These are phyloP conservation scores for Coprinopsis strossmayeri DNA, from an alignment of 768 basidiomycete species.

Conservation along the genomic window DNA sequence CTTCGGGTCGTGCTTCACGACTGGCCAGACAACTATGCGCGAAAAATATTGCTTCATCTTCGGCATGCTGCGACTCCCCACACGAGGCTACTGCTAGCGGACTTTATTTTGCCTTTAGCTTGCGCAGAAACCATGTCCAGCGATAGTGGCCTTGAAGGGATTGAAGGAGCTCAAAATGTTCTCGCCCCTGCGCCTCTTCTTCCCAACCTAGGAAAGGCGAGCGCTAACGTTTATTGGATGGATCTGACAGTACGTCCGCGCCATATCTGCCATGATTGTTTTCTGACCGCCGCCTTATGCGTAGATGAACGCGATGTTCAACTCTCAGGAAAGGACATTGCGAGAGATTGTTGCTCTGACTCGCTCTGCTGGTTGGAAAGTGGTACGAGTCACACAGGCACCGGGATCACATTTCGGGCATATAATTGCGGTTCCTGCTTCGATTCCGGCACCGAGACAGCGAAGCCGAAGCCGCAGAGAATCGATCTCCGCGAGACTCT, in stretches of 20 bases:
- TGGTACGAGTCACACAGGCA: constrained; percentile 33
- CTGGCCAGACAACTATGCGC: constrained; percentile 45
- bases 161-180: constrained; percentile 12
- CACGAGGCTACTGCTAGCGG: constrained; percentile 36
- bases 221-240: constrained; percentile 27
- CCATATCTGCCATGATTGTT: background rate
- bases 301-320: constrained; percentile 35
- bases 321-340: constrained; percentile 32
- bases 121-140: constrained; percentile 22
- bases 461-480: background rate
- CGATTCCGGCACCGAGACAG: background rate
- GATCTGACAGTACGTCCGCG: constrained; percentile 27
- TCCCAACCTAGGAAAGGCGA: constrained; percentile 31
- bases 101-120: constrained; percentile 31
- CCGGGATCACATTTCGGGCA: constrained; percentile 66
- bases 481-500: background rate
- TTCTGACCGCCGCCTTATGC: background rate
- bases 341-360: constrained; percentile 24
- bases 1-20: constrained; percentile 57
- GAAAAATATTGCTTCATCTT: constrained; percentile 30
- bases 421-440: constrained; percentile 55
- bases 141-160: constrained; percentile 10
- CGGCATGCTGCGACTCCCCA: constrained; percentile 26
- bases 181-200: constrained; percentile 28
- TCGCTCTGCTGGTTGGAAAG: constrained; percentile 26